Percentiles rank a stretch among this genome's conserved stretches.
Conservation (phyloP, 23 red algal species). For the Gracilaria gracilis region DNA sequence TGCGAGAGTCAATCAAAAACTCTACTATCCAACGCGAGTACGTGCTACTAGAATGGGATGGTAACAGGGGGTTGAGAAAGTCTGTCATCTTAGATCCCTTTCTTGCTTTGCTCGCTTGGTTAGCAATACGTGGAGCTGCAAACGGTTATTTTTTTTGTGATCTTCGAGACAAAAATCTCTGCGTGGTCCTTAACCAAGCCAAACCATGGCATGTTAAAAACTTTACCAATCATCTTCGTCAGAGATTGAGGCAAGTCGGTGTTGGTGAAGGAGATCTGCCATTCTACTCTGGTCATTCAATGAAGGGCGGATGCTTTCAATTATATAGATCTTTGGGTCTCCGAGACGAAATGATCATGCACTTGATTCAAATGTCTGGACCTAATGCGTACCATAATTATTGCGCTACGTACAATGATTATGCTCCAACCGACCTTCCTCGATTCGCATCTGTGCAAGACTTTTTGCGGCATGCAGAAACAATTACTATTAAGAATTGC, state of each 20-base stretch:
- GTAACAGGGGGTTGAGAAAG: too few relatives aligned
- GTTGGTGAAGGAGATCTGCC: slow-evolving; percentile 30
- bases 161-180: background rate
- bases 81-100: slow-evolving; percentile 48
- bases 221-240: slow-evolving; percentile 26
- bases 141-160: slow-evolving; percentile 41
- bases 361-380: too few relatives aligned
- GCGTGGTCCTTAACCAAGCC: background rate
- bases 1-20: too few relatives aligned
- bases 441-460: slow-evolving; percentile 9
- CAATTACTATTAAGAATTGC: too few relatives aligned
- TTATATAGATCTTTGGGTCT: too few relatives aligned
- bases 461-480: slow-evolving; percentile 53
- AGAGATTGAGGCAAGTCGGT: background rate
- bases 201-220: slow-evolving; percentile 29
- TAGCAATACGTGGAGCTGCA: background rate
- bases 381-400: too few relatives aligned
- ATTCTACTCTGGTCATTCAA: slow-evolving; percentile 41
- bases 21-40: too few relatives aligned
- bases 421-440: slow-evolving; percentile 22
- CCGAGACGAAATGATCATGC: too few relatives aligned
- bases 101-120: slow-evolving; percentile 22
- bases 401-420: too few relatives aligned
- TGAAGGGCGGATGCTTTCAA: too few relatives aligned
- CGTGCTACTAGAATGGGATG: too few relatives aligned